phyloP scores from a whole-genome alignment of 208 protist species.

The Acanthamoeba lenticulata region DNA sequence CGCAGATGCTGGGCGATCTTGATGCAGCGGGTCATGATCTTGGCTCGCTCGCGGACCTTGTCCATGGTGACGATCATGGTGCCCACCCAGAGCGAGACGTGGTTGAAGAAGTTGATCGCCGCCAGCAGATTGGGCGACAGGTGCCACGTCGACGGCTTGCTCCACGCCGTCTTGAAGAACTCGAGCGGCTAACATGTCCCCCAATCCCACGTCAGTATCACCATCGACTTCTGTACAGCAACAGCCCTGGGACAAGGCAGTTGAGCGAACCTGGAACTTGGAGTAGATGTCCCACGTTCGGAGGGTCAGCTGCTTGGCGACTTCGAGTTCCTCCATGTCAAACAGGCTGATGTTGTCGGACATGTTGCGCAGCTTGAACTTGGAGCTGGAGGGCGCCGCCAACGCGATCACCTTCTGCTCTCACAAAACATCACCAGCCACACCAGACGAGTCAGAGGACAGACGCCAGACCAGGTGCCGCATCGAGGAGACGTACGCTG shows the following conservation, averaged over 20 bases:
- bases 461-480: background rate
- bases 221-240: too few species aligned
- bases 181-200: background rate
- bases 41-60: conserved; percentile 46
- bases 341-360: conserved; percentile 49
- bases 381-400: background rate
- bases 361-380: conserved; percentile 52
- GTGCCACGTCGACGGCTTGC: background rate
- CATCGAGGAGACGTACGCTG: background rate
- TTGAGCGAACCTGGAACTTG: conserved; percentile 15
- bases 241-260: background rate
- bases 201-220: background rate
- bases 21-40: conserved; percentile 34
- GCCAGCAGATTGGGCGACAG: conserved; percentile 14
- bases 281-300: conserved; percentile 27
- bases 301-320: conserved; percentile 27
- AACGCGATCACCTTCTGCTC: background rate
- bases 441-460: background rate
- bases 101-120: conserved; percentile 52
- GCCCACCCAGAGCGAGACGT: conserved; percentile 38
- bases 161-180: conserved; percentile 42
- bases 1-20: conserved; percentile 60
- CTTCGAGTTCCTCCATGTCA: conserved; percentile 47
- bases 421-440: too few species aligned
- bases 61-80: conserved; percentile 17